Evolutionary conservation across 768 basidiomycete genomes (phyloP).

Genomic region (Suillus tomentosus): DNA sequence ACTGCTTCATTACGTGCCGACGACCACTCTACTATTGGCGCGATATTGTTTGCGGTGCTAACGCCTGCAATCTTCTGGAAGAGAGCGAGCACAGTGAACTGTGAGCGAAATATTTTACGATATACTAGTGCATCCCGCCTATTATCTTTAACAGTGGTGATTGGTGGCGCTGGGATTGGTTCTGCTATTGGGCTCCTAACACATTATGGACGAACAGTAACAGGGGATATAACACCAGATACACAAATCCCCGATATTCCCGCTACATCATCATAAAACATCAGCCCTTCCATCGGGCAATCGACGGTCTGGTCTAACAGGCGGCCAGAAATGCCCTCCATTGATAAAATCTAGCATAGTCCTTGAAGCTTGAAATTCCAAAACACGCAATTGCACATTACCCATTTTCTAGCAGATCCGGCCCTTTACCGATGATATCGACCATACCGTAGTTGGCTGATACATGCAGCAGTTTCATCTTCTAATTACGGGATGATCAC

Average conservation of each 20-base stretch:
- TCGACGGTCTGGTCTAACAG: background rate
- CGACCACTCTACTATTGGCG: conserved; percentile 78
- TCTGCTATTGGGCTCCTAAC: conserved; percentile 58
- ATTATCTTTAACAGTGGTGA: conserved; percentile 48
- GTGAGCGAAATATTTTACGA: conserved; percentile 40
- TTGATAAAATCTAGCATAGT: background rate
- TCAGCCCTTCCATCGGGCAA: background rate
- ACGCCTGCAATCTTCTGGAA: conserved; percentile 77
- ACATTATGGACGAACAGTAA: conserved; percentile 54
- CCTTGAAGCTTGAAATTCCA: background rate
- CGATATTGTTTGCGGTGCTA: conserved; percentile 60
- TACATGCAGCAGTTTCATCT: conserved; percentile 41
- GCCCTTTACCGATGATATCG: conserved; percentile 18
- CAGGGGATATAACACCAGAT: conserved; percentile 53
- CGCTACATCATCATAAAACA: conserved; percentile 14
- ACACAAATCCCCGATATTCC: conserved; percentile 37
- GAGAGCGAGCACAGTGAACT: conserved; percentile 57
- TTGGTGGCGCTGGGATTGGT: conserved; percentile 73
- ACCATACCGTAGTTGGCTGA: background rate
- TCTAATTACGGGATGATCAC: conserved; percentile 64
- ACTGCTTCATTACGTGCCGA: conserved; percentile 59
- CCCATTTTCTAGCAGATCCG: conserved; percentile 8
- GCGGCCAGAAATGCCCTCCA: background rate
- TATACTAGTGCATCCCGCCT: conserved; percentile 1
- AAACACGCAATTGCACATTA: conserved; percentile 15